Conservation (phyloP, 495 filamentous ascomycete species). For the Rostrohypoxylon terebratum region DNA sequence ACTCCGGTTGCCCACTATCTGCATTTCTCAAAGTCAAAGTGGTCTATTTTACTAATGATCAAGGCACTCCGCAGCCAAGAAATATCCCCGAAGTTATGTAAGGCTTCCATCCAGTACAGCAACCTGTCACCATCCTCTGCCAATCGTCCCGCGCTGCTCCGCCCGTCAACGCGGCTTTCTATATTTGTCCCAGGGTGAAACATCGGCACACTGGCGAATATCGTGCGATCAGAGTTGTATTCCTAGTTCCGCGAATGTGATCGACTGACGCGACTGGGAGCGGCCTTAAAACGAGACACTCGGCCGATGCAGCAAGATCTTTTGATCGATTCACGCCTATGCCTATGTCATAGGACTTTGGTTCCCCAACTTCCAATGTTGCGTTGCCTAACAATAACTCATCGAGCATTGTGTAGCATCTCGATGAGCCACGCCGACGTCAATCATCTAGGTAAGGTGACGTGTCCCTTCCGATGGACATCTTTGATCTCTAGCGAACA, state of each 20-base stretch:
- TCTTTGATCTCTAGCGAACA: background rate
- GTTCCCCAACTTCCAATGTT: background rate
- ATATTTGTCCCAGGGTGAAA: conserved; percentile 34
- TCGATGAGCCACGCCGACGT: conserved; percentile 31
- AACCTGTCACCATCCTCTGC: conserved; percentile 28
- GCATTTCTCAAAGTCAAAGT: conserved; percentile 7
- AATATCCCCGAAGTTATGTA: conserved; percentile 36
- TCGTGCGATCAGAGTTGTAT: conserved; percentile 36
- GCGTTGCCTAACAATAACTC: conserved; percentile 2
- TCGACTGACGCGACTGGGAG: conserved; percentile 18
- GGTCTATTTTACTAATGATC: background rate
- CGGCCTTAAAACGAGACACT: conserved; percentile 26
- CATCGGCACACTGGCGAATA: conserved; percentile 10
- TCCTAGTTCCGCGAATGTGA: conserved; percentile 25
- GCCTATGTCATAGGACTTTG: conserved; percentile 48
- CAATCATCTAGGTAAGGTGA: conserved; percentile 22
- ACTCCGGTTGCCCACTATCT: conserved; percentile 11
- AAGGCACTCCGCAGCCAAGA: conserved; percentile 33
- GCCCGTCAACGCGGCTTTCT: conserved; percentile 29
- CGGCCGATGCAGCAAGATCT: conserved; percentile 31
- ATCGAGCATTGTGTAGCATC: background rate
- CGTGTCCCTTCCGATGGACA: conserved; percentile 20
- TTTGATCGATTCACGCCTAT: conserved; percentile 16
- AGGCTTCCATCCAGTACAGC: conserved; percentile 23
- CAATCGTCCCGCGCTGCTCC: conserved; percentile 10